These are phyloP conservation scores for Xanthoparmelia taractica DNA, from an alignment of 495 filamentous ascomycete species.

Conservation along the genomic window DNA sequence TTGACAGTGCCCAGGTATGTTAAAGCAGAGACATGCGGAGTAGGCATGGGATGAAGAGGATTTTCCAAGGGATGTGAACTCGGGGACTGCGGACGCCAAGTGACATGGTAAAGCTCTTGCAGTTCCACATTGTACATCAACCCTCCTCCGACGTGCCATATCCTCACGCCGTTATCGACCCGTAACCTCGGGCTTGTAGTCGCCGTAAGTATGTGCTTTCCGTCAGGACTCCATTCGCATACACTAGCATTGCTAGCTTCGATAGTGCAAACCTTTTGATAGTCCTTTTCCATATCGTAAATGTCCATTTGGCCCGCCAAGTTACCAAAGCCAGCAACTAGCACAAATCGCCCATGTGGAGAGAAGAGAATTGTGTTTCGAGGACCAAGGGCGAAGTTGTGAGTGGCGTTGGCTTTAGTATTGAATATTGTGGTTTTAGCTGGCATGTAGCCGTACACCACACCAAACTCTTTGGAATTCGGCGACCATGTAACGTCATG, in stretches of 20 bases:
- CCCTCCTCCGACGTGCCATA: conserved; percentile 87
- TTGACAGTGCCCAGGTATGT: conserved; percentile 78
- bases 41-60: conserved; percentile 67
- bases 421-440: conserved; percentile 98
- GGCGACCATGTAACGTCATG: conserved; percentile 98
- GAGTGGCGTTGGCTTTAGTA: conserved; percentile 65
- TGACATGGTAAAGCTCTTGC: conserved; percentile 85
- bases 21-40: conserved; percentile 75
- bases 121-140: conserved; percentile 94
- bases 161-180: conserved; percentile 90
- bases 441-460: conserved; percentile 95
- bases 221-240: conserved; percentile 94
- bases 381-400: conserved; percentile 75
- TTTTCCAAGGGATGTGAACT: conserved; percentile 53
- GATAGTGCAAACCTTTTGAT: conserved; percentile 82
- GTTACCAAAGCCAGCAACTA: conserved; percentile 96
- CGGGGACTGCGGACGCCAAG: conserved; percentile 71
- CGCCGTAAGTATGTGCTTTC: conserved; percentile 87
- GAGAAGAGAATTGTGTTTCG: conserved; percentile 95
- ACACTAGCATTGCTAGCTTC: conserved; percentile 92
- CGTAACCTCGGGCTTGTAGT: conserved; percentile 90
- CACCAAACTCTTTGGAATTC: conserved; percentile 92
- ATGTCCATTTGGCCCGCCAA: conserved; percentile 95
- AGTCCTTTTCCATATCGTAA: conserved; percentile 89
- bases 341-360: conserved; percentile 81